Evolutionary conservation across 345 rosid species (phyloP).

Genomic region (Rhodamnia argentea): DNA sequence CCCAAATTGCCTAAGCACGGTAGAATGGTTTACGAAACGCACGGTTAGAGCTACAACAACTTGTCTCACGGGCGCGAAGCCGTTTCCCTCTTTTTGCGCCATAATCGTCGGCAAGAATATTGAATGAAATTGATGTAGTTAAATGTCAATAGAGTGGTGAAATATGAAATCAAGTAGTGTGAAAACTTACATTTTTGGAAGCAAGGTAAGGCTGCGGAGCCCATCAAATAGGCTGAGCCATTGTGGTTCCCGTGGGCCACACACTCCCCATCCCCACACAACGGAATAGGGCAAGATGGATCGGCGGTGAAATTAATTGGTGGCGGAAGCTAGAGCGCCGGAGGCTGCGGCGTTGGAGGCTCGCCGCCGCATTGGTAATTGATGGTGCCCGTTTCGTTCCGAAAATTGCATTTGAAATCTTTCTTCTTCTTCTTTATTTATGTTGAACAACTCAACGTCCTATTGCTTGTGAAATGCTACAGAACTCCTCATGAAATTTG

Average conservation of each 20-base stretch:
- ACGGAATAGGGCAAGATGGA: slow-evolving; percentile 9
- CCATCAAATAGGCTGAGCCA: slow-evolving; percentile 12
- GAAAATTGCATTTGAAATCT: neutral
- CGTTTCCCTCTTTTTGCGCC: neutral
- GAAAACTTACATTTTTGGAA: slow-evolving; percentile 15
- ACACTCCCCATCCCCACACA: slow-evolving; percentile 31
- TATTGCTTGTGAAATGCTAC: neutral
- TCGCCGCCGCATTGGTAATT: slow-evolving; percentile 19
- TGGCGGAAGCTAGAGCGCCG: neutral
- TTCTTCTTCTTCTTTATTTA: neutral
- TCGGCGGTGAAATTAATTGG: neutral
- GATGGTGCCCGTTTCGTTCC: slow-evolving; percentile 20
- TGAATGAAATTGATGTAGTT: neutral
- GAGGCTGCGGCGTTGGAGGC: slow-evolving; percentile 12
- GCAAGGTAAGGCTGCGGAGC: slow-evolving; percentile 4
- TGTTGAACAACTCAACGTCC: neutral
- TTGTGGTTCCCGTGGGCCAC: slow-evolving; percentile 6
- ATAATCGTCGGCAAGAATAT: neutral
- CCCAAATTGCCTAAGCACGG: neutral
- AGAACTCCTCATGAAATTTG: neutral
- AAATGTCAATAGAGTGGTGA: neutral
- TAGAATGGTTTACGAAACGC: neutral
- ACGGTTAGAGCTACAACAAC: neutral
- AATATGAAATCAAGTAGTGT: neutral
- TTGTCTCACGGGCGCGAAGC: neutral